Conservation (phyloP, 2,329 filamentous ascomycete genomes). For the Botryotinia convoluta region DNA sequence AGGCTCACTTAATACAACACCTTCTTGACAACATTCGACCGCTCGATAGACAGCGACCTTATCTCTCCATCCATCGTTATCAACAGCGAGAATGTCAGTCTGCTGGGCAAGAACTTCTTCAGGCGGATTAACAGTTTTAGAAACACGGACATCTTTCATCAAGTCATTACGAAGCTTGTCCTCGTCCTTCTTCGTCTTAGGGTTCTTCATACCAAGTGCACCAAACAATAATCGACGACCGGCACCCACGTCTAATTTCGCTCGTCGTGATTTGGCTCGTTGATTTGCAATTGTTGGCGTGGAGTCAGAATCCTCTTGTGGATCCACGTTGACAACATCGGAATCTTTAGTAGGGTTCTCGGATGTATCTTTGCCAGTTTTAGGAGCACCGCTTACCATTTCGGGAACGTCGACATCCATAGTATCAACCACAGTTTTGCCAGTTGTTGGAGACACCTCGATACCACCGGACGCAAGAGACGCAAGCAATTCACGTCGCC, state of each 20-base stretch:
- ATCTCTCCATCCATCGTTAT: conserved; percentile 66
- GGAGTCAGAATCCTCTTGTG: not conserved
- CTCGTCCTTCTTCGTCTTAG: conserved; percentile 67
- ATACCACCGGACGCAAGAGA: conserved; percentile 52
- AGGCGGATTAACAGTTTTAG: conserved; percentile 36
- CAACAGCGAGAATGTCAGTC: conserved; percentile 42
- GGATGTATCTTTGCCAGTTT: not conserved
- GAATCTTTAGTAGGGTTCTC: not conserved
- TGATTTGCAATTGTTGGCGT: not conserved
- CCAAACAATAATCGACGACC: conserved; percentile 69
- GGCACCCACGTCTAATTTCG: conserved; percentile 54
- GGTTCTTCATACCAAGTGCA: conserved; percentile 66
- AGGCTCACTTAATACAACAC: conserved; percentile 66
- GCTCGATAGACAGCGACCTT: conserved; percentile 70
- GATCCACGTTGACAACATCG: not conserved
- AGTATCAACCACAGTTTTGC: not conserved
- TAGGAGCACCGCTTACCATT: not conserved
- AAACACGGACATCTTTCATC: conserved; percentile 51
- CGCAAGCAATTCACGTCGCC: conserved; percentile 49
- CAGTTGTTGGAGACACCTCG: conserved; percentile 41
- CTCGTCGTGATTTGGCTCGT: conserved; percentile 24
- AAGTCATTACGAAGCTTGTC: conserved; percentile 59
- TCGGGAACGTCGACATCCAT: not conserved
- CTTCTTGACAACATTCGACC: conserved; percentile 78
- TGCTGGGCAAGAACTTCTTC: conserved; percentile 25